phyloP scores from a whole-genome alignment of 805 yeast species.

The Wickerhamomyces canadensis region DNA sequence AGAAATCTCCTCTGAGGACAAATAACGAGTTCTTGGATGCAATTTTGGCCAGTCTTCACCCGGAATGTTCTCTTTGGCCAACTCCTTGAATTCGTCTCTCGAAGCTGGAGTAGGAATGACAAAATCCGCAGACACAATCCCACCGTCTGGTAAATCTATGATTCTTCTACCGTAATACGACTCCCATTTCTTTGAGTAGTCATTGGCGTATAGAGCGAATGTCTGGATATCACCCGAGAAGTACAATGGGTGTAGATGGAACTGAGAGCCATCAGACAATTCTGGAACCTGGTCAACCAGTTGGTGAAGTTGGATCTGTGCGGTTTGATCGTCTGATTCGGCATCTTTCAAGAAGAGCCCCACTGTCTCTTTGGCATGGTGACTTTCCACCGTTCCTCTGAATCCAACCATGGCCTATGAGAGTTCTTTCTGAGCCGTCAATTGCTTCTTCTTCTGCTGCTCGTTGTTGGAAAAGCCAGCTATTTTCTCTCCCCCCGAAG shows the following conservation, averaged over 20 bases:
- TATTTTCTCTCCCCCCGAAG: too few species aligned
- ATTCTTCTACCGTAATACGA: constrained; percentile 74
- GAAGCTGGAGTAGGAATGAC: constrained; percentile 37
- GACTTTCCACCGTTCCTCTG: constrained; percentile 21
- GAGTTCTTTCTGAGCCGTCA: too few species aligned
- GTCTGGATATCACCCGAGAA: constrained; percentile 79
- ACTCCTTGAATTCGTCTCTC: constrained; percentile 24
- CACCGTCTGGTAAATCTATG: constrained; percentile 55
- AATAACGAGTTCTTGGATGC: constrained; percentile 65
- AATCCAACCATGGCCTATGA: constrained; percentile 30
- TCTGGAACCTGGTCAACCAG: constrained; percentile 33
- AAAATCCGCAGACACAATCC: constrained; percentile 72
- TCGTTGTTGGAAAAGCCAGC: too few species aligned
- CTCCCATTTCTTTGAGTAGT: constrained; percentile 43
- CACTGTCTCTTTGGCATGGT: constrained; percentile 22
- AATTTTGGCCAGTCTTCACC: constrained; percentile 49
- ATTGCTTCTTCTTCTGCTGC: too few species aligned
- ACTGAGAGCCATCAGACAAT: constrained; percentile 40
- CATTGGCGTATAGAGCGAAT: constrained; percentile 53
- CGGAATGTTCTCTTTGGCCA: constrained; percentile 36
- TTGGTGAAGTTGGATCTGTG: constrained; percentile 18
- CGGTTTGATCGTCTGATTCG: constrained; percentile 10
- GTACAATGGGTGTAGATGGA: constrained; percentile 56
- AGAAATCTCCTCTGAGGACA: constrained; percentile 40
- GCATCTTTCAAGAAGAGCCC: constrained; percentile 17